A percentile compares a stretch with the other conserved stretches of the same genome.
Evolutionary conservation across 140 eudicot species (phyloP).

Genomic region (Erigeron philadelphicus): DNA sequence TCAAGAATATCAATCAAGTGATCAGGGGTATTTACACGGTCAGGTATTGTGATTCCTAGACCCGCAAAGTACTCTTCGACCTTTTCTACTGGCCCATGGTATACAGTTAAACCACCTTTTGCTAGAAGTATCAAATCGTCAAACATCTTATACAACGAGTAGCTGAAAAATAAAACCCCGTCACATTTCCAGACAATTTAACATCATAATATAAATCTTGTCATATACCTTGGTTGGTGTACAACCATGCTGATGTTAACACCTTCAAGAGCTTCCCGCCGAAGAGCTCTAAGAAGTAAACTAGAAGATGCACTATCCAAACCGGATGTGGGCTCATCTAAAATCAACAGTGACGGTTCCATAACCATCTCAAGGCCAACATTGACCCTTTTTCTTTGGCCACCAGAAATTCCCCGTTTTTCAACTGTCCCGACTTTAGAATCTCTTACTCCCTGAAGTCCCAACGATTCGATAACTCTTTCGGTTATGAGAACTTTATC

Average conservation of each 20-base stretch:
- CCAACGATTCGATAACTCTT: conserved; percentile 83
- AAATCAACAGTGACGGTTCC: conserved; percentile 86
- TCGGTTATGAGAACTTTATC: conserved; percentile 87
- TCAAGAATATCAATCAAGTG: conserved; percentile 81
- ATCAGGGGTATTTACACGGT: conserved; percentile 89
- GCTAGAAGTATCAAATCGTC: conserved; percentile 90
- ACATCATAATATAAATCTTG: background rate
- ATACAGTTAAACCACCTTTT: conserved; percentile 88
- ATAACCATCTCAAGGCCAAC: conserved; percentile 94
- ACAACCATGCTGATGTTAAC: conserved; percentile 91
- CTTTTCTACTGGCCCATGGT: conserved; percentile 82
- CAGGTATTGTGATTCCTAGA: conserved; percentile 74
- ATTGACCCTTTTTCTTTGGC: conserved; percentile 85
- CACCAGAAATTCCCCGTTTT: conserved; percentile 95
- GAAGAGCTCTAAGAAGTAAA: conserved; percentile 83
- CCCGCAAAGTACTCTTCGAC: conserved; percentile 80
- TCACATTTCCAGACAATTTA: background rate
- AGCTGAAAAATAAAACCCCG: conserved; percentile 43
- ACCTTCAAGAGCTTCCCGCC: conserved; percentile 95
- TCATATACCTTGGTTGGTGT: conserved; percentile 82
- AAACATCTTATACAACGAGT: conserved; percentile 84
- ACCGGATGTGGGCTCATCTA: conserved; percentile 95
- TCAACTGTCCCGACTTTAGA: conserved; percentile 88
- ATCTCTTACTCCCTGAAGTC: conserved; percentile 82
- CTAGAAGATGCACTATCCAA: conserved; percentile 91